Conservation (phyloP, 2,329 filamentous ascomycete species). For the Hypoxylon sp. region DNA sequence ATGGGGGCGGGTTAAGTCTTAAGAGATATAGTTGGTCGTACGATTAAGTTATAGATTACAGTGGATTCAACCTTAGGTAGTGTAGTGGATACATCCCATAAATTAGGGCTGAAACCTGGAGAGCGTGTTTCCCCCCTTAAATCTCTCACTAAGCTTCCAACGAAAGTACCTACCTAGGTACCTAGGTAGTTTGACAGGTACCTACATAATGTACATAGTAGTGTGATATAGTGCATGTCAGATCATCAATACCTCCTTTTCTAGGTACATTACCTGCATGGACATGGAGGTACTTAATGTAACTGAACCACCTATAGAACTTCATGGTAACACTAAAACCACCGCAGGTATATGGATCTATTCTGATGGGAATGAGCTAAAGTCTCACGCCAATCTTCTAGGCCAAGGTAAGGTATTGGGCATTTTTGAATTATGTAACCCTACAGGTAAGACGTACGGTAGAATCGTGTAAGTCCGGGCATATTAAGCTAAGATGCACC, state of each 20-base stretch:
- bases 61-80: not conserved
- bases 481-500: not conserved
- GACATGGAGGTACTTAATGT: not conserved
- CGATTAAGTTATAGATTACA: not conserved
- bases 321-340: not conserved
- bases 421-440: too few relatives aligned
- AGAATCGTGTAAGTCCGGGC: not conserved
- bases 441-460: not conserved
- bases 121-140: not conserved
- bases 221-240: not conserved
- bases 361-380: too few relatives aligned
- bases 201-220: too few relatives aligned
- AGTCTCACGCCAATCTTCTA: not conserved
- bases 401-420: not conserved
- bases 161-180: not conserved
- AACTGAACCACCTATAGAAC: too few relatives aligned
- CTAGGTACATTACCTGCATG: too few relatives aligned
- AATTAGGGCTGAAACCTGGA: constrained; percentile 1
- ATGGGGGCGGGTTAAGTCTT: not conserved
- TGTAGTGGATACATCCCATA: not conserved
- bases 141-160: not conserved
- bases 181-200: too few relatives aligned
- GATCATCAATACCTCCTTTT: too few relatives aligned
- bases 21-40: constrained; percentile 5
- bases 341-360: not conserved